phyloP scores from a whole-genome alignment of 352 stramenopile genomes.

The Phytophthora multivora region DNA sequence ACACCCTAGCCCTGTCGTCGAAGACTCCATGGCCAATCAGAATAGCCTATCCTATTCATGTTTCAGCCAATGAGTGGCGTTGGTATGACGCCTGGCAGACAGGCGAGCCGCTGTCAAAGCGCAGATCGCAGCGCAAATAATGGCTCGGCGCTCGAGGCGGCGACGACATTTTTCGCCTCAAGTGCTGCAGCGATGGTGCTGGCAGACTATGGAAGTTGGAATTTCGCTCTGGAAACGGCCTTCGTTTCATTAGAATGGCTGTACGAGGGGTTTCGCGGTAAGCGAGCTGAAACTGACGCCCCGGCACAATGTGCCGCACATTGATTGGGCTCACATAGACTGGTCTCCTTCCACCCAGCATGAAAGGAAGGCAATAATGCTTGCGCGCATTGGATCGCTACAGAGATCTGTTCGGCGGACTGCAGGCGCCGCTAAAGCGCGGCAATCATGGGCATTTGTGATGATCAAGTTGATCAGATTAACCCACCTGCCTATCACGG shows the following conservation, averaged over 20 bases:
- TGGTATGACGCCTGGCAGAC: conserved; percentile 11
- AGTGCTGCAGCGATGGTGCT: neutral
- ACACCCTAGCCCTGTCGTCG: conserved; percentile 21
- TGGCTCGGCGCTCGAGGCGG: conserved; percentile 10
- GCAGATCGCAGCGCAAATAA: conserved; percentile 22
- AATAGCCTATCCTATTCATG: neutral
- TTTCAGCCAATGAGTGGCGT: conserved; percentile 16
- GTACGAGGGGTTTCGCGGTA: conserved; percentile 8
- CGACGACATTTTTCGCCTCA: conserved; percentile 14
- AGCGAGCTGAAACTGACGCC: conserved; percentile 11
- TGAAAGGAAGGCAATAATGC: neutral
- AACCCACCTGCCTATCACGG: conserved; percentile 7
- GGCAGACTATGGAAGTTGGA: neutral
- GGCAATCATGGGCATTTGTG: neutral
- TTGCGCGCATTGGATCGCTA: neutral
- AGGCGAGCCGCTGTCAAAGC: neutral
- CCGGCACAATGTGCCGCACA: conserved; percentile 13
- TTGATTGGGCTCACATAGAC: conserved; percentile 13
- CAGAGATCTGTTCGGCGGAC: too few relatives aligned
- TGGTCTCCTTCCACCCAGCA: conserved; percentile 10
- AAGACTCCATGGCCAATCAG: conserved; percentile 3
- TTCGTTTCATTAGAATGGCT: neutral
- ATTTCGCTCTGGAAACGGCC: neutral
- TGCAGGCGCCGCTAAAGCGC: neutral
- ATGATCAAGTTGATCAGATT: neutral